Evolutionary conservation across 2,329 filamentous ascomycete genomes (phyloP).

Genomic region (Zymoseptoria passerinii): DNA sequence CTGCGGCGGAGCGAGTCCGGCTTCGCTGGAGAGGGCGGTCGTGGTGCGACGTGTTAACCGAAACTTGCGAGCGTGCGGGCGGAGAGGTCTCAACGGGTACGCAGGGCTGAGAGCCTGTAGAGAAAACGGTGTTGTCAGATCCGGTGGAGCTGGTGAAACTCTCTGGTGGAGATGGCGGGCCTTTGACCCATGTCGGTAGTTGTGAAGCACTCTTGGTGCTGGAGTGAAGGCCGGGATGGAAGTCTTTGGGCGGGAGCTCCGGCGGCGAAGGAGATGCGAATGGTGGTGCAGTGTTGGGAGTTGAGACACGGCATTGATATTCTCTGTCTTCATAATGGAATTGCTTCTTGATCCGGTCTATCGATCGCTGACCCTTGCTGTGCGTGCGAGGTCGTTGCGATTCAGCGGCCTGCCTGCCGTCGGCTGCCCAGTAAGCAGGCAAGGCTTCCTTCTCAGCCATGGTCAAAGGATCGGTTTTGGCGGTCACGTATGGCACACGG

Average conservation of each 20-base stretch:
- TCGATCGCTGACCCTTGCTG: neutral
- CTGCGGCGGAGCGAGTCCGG: neutral
- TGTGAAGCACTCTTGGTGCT: constrained; percentile 4
- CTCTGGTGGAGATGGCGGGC: constrained; percentile 14
- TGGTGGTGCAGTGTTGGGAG: neutral
- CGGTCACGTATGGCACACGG: constrained; percentile 11
- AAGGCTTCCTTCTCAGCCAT: constrained; percentile 5
- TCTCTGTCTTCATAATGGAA: neutral
- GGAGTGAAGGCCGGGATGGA: constrained; percentile 3
- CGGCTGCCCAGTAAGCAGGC: constrained; percentile 3
- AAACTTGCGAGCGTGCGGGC: neutral
- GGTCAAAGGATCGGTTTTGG: constrained; percentile 5
- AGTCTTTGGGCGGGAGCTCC: constrained; percentile 1
- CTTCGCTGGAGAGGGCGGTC: neutral
- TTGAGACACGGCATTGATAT: neutral
- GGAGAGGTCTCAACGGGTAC: neutral
- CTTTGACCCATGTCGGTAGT: constrained; percentile 5
- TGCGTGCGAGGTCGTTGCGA: neutral
- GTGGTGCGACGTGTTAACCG: neutral
- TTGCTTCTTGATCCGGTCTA: neutral
- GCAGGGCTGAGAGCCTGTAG: neutral
- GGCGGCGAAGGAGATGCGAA: neutral
- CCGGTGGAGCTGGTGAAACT: constrained; percentile 1
- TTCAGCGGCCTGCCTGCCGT: neutral
- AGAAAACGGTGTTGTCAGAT: neutral